These are phyloP conservation scores for Fusarium stilboides DNA, from an alignment of 2,329 filamentous ascomycete genomes.

Conservation along the genomic window DNA sequence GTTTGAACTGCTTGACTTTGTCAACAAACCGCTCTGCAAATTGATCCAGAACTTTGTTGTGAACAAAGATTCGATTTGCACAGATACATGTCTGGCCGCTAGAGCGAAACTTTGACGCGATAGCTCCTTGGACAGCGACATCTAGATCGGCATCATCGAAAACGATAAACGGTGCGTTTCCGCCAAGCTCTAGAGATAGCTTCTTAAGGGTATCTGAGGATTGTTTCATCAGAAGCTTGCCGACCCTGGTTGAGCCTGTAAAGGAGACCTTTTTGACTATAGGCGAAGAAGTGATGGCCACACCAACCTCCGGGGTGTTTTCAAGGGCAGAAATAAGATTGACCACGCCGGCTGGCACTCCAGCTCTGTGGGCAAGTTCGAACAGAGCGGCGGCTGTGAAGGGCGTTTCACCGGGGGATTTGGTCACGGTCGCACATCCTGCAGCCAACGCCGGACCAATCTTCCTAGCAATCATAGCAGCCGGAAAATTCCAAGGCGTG, in stretches of 20 bases:
- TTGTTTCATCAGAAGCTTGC: slow-evolving; percentile 89
- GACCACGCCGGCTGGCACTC: slow-evolving; percentile 90
- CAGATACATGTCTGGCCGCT: slow-evolving; percentile 97
- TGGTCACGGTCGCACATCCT: slow-evolving; percentile 95
- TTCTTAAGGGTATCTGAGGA: slow-evolving; percentile 87
- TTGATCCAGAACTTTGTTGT: slow-evolving; percentile 81
- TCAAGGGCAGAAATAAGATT: slow-evolving; percentile 87
- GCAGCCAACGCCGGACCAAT: slow-evolving; percentile 86
- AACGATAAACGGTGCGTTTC: slow-evolving; percentile 96
- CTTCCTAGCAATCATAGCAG: slow-evolving; percentile 82
- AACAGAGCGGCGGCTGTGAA: slow-evolving; percentile 90
- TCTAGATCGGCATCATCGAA: slow-evolving; percentile 96
- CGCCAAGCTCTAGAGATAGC: slow-evolving; percentile 89
- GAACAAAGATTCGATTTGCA: slow-evolving; percentile 86
- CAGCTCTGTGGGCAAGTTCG: slow-evolving; percentile 87
- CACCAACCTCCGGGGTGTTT: slow-evolving; percentile 86
- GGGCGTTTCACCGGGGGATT: slow-evolving; percentile 94
- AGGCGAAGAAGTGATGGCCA: slow-evolving; percentile 79
- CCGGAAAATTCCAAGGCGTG: slow-evolving; percentile 90
- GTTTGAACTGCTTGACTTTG: slow-evolving; percentile 80
- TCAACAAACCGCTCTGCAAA: slow-evolving; percentile 79
- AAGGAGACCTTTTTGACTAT: too few species aligned
- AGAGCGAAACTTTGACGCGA: slow-evolving; percentile 91
- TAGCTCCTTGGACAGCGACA: slow-evolving; percentile 83
- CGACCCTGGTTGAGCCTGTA: slow-evolving; percentile 83